These are phyloP conservation scores for Diplogelasinospora grovesii DNA, from an alignment of 495 filamentous ascomycete species.

Conservation along the genomic window DNA sequence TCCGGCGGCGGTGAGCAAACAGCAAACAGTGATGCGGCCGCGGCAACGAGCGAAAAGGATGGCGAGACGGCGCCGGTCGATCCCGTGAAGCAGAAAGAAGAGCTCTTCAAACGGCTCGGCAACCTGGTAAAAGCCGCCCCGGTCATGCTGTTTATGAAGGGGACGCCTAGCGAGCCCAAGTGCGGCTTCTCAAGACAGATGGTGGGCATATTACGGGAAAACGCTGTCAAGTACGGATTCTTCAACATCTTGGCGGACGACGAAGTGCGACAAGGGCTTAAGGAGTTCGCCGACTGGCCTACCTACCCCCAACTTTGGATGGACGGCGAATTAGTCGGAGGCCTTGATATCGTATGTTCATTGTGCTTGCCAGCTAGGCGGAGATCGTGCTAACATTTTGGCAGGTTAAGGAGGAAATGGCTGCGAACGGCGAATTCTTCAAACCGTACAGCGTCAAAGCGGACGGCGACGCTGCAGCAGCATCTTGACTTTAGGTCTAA, in stretches of 20 bases:
- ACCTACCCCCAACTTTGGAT: constrained; percentile 92
- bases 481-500: too few species aligned
- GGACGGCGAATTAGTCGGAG: constrained; percentile 76
- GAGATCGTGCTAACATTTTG: constrained; percentile 12
- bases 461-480: constrained; percentile 26
- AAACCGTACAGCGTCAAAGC: constrained; percentile 54
- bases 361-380: neutral
- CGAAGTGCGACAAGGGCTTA: constrained; percentile 91
- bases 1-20: constrained; percentile 8
- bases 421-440: constrained; percentile 59
- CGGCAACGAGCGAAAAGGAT: constrained; percentile 11
- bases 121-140: constrained; percentile 88
- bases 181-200: constrained; percentile 92
- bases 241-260: constrained; percentile 99
- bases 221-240: constrained; percentile 91
- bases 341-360: constrained; percentile 85
- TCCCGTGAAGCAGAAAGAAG: constrained; percentile 62
- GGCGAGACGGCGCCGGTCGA: constrained; percentile 24
- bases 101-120: constrained; percentile 65
- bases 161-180: constrained; percentile 83
- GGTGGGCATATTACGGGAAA: constrained; percentile 77
- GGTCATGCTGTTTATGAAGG: constrained; percentile 96
- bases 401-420: constrained; percentile 35
- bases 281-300: constrained; percentile 93
- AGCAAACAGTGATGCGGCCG: constrained; percentile 25